Evolutionary conservation across 2,329 filamentous ascomycete species (phyloP), one percentile per base, ranked within the genome.

Genomic region (Corinectria fuckeliana): DNA sequence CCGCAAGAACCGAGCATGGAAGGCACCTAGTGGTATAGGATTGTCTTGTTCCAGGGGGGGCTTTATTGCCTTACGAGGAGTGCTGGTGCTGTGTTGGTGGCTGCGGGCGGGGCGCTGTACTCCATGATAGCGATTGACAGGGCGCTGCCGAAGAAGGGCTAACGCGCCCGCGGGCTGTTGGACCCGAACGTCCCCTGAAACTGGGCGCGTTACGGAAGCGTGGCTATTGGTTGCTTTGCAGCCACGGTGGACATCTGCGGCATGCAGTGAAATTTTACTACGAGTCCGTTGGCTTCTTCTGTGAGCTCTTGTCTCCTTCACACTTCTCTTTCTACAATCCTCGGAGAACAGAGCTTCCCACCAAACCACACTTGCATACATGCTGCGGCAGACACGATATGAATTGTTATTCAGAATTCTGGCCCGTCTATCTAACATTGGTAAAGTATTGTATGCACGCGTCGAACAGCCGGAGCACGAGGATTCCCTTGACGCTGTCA

Each of bases 251-350:
- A 55, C n/a, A 47, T 44, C 26, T 52, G 23, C 25, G 49, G 38
- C 39, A 51, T 44, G 62, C 49, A 53, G 34, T 55, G 60, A 67
- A 70, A 67, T 67, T 69, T 69, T 56, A 57, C 34, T 56, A 41
- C 9, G n/a, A 36, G 32, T 32, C 44, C n/a, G 34, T 23, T 30
- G 36, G 20, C 11, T 30, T 58, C n/a, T 28, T 56, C 56, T 30
- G 20, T 42, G 8, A 56, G 26, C 48, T 34, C 41, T 58, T 16
- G 11, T 38, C 56, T 59, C 55, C 44, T 59, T 60, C 45, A 50
- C 48, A 16, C 53, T 38, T 54, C 47, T 65, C 56, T 52, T 28
- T 26, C 23, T 8, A 52, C 55, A 48, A 60, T 45, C 25, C 38
- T 54, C n/a, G 42, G 26, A 21, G 28, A 32, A 13, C 56, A 55